phyloP scores from a whole-genome alignment of 306 rosid species.

The Vigna angularis region DNA sequence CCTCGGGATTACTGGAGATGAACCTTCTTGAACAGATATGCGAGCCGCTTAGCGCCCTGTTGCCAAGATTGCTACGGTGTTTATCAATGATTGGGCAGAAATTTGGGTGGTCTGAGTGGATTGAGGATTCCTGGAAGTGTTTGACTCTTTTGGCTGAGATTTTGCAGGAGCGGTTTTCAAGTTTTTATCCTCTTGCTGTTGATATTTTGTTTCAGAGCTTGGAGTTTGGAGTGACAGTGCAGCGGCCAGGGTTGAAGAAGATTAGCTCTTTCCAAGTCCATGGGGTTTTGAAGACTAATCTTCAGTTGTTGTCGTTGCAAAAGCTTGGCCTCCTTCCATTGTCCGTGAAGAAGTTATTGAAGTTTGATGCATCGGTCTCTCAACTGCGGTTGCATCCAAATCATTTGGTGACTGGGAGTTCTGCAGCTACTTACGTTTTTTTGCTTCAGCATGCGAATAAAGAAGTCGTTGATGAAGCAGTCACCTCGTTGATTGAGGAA shows the following conservation, averaged over 20 bases:
- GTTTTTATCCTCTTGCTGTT: slow-evolving; percentile 69
- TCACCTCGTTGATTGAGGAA: slow-evolving; percentile 70
- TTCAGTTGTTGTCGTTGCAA: slow-evolving; percentile 84
- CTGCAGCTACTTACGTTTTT: slow-evolving; percentile 92
- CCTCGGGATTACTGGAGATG: slow-evolving; percentile 91
- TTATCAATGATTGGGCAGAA: slow-evolving; percentile 82
- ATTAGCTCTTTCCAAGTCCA: slow-evolving; percentile 78
- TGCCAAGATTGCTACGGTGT: slow-evolving; percentile 81
- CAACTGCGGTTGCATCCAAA: slow-evolving; percentile 86
- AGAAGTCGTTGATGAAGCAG: slow-evolving; percentile 82
- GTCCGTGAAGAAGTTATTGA: slow-evolving; percentile 76
- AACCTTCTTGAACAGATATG: slow-evolving; percentile 81
- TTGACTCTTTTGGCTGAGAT: slow-evolving; percentile 93
- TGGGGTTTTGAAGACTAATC: slow-evolving; percentile 92
- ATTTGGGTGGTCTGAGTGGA: slow-evolving; percentile 95
- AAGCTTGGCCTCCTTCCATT: slow-evolving; percentile 78
- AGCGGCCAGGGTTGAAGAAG: slow-evolving; percentile 55
- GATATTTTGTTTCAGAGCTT: slow-evolving; percentile 81
- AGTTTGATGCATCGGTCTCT: slow-evolving; percentile 74
- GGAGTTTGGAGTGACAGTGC: slow-evolving; percentile 56
- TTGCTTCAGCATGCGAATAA: slow-evolving; percentile 86
- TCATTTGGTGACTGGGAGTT: slow-evolving; percentile 84
- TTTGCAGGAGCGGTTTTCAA: slow-evolving; percentile 74
- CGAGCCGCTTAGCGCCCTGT: slow-evolving; percentile 73
- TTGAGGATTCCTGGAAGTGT: slow-evolving; percentile 91